A percentile compares a stretch with the other conserved stretches of the same genome.
These are phyloP conservation scores for Phyllosticta citriasiana DNA, from an alignment of 2,329 filamentous ascomycete species.

Conservation along the genomic window DNA sequence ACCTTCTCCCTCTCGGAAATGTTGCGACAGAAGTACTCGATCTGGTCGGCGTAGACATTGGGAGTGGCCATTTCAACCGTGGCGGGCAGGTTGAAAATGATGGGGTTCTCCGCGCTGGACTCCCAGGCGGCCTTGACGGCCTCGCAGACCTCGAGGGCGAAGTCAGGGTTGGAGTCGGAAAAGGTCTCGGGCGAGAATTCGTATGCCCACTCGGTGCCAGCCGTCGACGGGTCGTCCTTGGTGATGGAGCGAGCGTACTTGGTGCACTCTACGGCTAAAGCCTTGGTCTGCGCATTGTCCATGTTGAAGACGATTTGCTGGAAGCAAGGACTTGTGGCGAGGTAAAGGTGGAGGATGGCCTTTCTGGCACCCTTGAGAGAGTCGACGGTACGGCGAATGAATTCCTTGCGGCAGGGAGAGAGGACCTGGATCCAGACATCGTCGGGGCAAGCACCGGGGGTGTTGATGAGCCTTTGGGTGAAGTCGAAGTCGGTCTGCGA, in stretches of 20 bases:
- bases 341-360: constrained; percentile 88
- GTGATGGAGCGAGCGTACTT: constrained; percentile 82
- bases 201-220: constrained; percentile 60
- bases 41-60: constrained; percentile 91
- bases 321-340: constrained; percentile 94
- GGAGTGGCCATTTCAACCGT: constrained; percentile 93
- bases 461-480: constrained; percentile 75
- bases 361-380: constrained; percentile 84
- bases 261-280: constrained; percentile 74
- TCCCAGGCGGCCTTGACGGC: constrained; percentile 93
- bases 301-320: constrained; percentile 83
- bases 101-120: constrained; percentile 64
- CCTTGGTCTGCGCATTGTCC: constrained; percentile 70
- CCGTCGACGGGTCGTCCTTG: constrained; percentile 56
- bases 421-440: constrained; percentile 90
- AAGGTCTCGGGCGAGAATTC: constrained; percentile 84
- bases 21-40: constrained; percentile 87
- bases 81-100: constrained; percentile 95
- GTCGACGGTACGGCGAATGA: constrained; percentile 83
- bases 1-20: constrained; percentile 80
- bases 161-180: constrained; percentile 81
- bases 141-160: constrained; percentile 72
- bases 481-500: constrained; percentile 97
- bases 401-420: constrained; percentile 80
- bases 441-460: constrained; percentile 70